Percentiles rank a stretch among this genome's conserved stretches.
phyloP scores from a whole-genome alignment of 495 filamentous ascomycete species.

The Chaetomidium leptoderma region DNA sequence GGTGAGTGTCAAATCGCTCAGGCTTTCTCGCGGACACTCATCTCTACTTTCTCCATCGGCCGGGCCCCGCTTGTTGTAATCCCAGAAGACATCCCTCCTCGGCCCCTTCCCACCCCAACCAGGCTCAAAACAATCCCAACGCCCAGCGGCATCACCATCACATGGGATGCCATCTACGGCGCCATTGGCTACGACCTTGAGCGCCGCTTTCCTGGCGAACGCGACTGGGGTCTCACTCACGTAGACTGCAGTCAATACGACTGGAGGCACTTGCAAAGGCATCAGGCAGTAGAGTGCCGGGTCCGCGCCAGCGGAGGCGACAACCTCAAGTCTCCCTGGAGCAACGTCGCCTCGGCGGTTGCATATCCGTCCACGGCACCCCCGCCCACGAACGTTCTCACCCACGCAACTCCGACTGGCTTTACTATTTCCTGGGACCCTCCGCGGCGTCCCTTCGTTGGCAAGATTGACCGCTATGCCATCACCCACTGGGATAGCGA shows the following conservation, averaged over 20 bases:
- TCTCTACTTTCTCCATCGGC: constrained; percentile 19
- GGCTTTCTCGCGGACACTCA: constrained; percentile 26
- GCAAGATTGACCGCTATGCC: constrained; percentile 22
- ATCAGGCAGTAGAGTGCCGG: constrained; percentile 18
- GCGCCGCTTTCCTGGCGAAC: neutral
- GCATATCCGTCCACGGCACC: constrained; percentile 18
- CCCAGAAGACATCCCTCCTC: constrained; percentile 15
- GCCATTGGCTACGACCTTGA: constrained; percentile 27
- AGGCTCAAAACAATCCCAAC: constrained; percentile 10
- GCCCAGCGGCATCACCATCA: constrained; percentile 19
- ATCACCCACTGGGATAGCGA: constrained; percentile 13
- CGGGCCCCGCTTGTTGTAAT: constrained; percentile 15
- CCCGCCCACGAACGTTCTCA: constrained; percentile 14
- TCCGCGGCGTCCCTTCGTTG: neutral
- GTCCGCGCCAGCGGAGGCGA: constrained; percentile 21
- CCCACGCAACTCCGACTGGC: constrained; percentile 13
- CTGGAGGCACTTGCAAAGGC: neutral
- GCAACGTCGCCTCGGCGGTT: constrained; percentile 9
- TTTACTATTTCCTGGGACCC: constrained; percentile 14
- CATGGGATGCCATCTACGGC: constrained; percentile 28
- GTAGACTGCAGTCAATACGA: constrained; percentile 8
- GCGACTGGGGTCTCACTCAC: neutral
- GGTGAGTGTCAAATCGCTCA: constrained; percentile 33
- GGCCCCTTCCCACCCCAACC: constrained; percentile 14
- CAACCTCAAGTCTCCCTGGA: constrained; percentile 18